A percentile compares a stretch with the other conserved stretches of the same genome.
Conservation (phyloP, 129 eudicot genomes). For the Calendula officinalis region DNA sequence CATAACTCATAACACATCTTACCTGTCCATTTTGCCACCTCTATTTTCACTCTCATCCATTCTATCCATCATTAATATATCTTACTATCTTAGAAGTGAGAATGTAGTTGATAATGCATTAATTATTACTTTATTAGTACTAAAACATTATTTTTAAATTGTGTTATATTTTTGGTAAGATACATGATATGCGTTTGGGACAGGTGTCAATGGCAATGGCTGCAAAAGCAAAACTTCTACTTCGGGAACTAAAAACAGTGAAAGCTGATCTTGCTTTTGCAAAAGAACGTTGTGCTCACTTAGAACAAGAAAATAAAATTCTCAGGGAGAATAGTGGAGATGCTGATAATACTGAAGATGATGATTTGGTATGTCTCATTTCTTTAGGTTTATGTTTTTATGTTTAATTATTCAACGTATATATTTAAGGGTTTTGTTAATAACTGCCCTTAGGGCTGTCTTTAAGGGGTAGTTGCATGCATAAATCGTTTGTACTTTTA, state of each 20-base stretch:
- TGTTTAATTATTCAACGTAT: too few relatives aligned
- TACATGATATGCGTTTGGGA: constrained; percentile 27
- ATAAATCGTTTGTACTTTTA: too few relatives aligned
- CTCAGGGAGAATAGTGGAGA: constrained; percentile 66
- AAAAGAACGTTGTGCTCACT: constrained; percentile 82
- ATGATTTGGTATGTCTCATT: constrained; percentile 72
- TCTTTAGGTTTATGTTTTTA: too few relatives aligned
- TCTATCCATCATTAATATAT: neutral
- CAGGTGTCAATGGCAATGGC: constrained; percentile 98
- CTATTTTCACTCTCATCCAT: neutral
- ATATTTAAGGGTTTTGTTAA: too few relatives aligned
- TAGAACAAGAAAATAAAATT: constrained; percentile 72
- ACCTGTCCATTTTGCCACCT: neutral
- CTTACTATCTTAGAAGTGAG: too few relatives aligned
- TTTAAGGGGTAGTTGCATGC: too few relatives aligned
- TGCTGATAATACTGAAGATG: constrained; percentile 68
- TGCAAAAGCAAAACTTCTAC: constrained; percentile 85
- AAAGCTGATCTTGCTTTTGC: constrained; percentile 94
- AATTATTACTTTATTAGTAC: neutral
- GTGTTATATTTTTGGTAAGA: constrained; percentile 1
- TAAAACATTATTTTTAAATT: neutral
- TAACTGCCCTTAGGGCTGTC: too few relatives aligned
- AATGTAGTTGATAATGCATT: neutral
- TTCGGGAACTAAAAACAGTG: constrained; percentile 81
- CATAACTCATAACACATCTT: neutral